Evolutionary conservation across 495 filamentous ascomycete genomes (phyloP), one percentile per base, ranked within the genome.

Genomic region (Trichoderma asperelloides): DNA sequence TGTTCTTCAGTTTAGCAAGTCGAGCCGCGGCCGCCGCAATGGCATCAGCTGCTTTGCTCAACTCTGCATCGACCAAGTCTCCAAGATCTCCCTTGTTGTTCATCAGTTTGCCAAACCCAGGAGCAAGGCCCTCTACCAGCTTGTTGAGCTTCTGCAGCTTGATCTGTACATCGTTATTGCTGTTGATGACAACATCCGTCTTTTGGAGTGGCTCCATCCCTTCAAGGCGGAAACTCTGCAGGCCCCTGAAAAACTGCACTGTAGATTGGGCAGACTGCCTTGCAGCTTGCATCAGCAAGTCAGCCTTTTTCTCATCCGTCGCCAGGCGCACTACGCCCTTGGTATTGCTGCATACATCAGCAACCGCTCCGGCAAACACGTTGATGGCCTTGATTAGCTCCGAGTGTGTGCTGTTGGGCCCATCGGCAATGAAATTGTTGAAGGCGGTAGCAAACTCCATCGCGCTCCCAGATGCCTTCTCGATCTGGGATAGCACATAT

Each of bases 381-480:
- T 91, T 92, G 66, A 96, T 87, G 1, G 91, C 95, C 70, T 94
- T 92, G 77, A 97, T 98, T 66, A 98, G 89, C 69, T 95, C 92
- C 3, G 90, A 86, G 73, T 97, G 91, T 12, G 87, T 89, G 78
- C 91, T 93, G 80, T 93, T 96, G 4, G 95, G 95, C 0, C 95
- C 95, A 77, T 98, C 95, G 18, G 93, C 93, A 69, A 98, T 96
- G 77, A 92, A 97, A 74, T 94, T 93, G 80, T 97, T 98, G 84
- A 97, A 98, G 0, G 95, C 87, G 3, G 94, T 97, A 0, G 94
- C 93, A 74, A 98, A 98, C 72, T 98, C 95, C 65, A 91, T 98
- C 4, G 94, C 92, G 66, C 87, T 96, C 16, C 91, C 85, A n/a
- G 91, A 91, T 0, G 95, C 95, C 79, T 97, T 98, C 75, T 98